These are phyloP conservation scores for Pleurotus salmoneostramineus DNA, from an alignment of 768 basidiomycete species.

Conservation along the genomic window DNA sequence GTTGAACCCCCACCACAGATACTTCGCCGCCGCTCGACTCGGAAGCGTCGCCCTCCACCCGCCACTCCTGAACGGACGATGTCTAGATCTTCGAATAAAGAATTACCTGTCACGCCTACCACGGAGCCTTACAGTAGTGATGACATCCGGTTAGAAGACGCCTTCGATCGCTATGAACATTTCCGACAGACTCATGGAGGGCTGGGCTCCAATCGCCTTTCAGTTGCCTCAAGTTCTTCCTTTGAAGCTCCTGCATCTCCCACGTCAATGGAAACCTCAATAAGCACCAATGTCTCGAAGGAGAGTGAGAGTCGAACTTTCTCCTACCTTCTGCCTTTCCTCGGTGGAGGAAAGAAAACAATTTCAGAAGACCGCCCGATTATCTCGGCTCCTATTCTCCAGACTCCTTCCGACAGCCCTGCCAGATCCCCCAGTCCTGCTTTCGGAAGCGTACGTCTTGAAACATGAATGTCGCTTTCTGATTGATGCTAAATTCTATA, in stretches of 20 bases:
- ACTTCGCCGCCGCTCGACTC: slow-evolving; percentile 18
- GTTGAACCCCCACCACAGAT: slow-evolving; percentile 43
- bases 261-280: slow-evolving; percentile 9
- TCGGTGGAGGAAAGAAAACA: slow-evolving; percentile 53
- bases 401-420: slow-evolving; percentile 22
- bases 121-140: slow-evolving; percentile 30
- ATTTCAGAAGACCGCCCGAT: slow-evolving; percentile 48
- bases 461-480: not conserved
- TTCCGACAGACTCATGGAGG: slow-evolving; percentile 53
- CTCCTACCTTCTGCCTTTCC: slow-evolving; percentile 56
- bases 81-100: slow-evolving; percentile 29
- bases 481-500: not conserved
- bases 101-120: slow-evolving; percentile 52
- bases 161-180: slow-evolving; percentile 87
- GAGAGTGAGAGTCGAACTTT: slow-evolving; percentile 32
- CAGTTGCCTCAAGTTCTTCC: slow-evolving; percentile 57
- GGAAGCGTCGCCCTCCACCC: slow-evolving; percentile 46
- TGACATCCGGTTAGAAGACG: slow-evolving; percentile 63
- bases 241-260: slow-evolving; percentile 20
- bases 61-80: slow-evolving; percentile 38
- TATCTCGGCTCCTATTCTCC: slow-evolving; percentile 69
- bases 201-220: slow-evolving; percentile 47
- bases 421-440: slow-evolving; percentile 50
- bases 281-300: slow-evolving; percentile 23
- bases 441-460: slow-evolving; percentile 59